phyloP scores from a whole-genome alignment of 2,329 filamentous ascomycete genomes.

The Colletotrichum sojae region DNA sequence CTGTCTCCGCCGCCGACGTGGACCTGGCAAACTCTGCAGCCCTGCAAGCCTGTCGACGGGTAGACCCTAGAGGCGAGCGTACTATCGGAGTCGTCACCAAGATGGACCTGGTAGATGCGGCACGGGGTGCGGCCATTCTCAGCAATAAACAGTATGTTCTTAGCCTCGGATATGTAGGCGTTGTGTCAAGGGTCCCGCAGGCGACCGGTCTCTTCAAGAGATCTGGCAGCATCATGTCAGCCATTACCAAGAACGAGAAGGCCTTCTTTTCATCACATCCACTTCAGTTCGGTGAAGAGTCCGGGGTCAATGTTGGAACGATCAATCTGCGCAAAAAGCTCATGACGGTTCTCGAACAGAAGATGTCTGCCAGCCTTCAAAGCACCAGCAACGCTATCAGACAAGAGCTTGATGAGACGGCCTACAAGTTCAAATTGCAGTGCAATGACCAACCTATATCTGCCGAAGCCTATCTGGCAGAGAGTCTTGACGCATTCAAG shows the following conservation, averaged over 20 bases:
- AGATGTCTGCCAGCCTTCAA: conserved; percentile 93
- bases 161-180: conserved; percentile 95
- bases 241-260: conserved; percentile 90
- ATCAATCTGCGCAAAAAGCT: conserved; percentile 92
- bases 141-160: conserved; percentile 94
- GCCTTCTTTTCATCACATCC: conserved; percentile 89
- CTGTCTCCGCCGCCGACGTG: conserved; percentile 97
- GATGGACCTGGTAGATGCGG: conserved; percentile 95
- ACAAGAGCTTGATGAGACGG: conserved; percentile 95
- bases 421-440: conserved; percentile 99
- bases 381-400: conserved; percentile 92
- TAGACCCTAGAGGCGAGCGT: conserved; percentile 93
- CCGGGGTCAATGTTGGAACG: conserved; percentile 85
- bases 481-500: conserved; percentile 96
- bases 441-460: conserved; percentile 97
- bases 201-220: conserved; percentile 84
- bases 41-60: conserved; percentile 87
- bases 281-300: conserved; percentile 80
- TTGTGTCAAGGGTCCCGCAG: conserved; percentile 85
- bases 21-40: conserved; percentile 97
- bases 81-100: conserved; percentile 99
- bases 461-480: conserved; percentile 95
- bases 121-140: conserved; percentile 82
- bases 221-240: conserved; percentile 81
- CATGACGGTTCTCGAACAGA: conserved; percentile 96